phyloP scores from a whole-genome alignment of 2,329 filamentous ascomycete species.

The Cercospora berteroae region DNA sequence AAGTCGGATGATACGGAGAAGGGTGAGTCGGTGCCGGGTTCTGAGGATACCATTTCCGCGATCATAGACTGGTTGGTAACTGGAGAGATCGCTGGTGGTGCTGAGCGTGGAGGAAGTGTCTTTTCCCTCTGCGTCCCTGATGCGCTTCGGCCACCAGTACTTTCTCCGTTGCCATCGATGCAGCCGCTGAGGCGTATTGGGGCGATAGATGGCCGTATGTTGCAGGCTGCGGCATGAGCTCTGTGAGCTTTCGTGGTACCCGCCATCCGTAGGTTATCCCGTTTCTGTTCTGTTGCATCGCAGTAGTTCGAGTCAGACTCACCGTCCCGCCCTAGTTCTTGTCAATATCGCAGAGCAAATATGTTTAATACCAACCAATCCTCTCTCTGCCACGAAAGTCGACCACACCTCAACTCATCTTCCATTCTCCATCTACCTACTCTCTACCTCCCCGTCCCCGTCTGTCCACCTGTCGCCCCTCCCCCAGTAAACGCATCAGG shows the following conservation, averaged over 20 bases:
- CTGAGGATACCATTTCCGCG: not conserved
- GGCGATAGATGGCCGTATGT: not conserved
- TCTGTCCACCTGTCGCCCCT: not conserved
- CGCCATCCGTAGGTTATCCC: not conserved
- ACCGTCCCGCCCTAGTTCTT: not conserved
- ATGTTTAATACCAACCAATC: not conserved
- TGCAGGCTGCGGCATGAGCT: not conserved
- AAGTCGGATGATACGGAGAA: not conserved
- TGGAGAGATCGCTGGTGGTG: not conserved
- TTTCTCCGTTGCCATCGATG: not conserved
- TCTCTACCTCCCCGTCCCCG: not conserved
- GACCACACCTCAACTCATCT: not conserved
- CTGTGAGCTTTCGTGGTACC: too few species aligned
- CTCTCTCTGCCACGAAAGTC: not conserved
- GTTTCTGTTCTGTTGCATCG: not conserved
- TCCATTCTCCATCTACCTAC: not conserved
- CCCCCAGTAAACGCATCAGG: conserved; percentile 3
- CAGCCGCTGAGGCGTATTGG: not conserved
- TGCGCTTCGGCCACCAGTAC: not conserved
- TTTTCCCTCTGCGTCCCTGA: not conserved
- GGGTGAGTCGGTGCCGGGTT: not conserved
- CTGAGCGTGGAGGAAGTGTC: not conserved
- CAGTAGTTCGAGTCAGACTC: not conserved
- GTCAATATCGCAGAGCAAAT: not conserved
- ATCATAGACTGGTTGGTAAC: not conserved